Conservation (phyloP, 176 grass and related monocot genomes). For the Hordeum marinum region DNA sequence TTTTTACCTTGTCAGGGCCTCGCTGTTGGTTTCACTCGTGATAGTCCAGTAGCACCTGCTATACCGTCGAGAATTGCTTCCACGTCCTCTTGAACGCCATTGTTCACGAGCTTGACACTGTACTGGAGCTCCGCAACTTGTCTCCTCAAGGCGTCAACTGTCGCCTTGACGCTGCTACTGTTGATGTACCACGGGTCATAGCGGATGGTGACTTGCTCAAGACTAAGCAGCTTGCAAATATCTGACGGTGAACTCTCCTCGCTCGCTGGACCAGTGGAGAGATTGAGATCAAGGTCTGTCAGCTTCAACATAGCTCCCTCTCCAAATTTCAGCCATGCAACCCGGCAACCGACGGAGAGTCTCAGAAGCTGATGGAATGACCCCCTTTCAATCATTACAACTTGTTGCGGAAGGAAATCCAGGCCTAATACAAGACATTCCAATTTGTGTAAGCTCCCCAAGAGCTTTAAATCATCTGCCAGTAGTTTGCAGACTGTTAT, state of each 20-base stretch:
- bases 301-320: background rate
- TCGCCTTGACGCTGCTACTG: background rate
- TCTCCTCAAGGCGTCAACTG: background rate
- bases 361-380: background rate
- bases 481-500: background rate
- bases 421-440: background rate
- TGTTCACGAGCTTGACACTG: background rate
- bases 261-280: background rate
- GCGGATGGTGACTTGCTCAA: background rate
- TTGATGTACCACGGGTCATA: background rate
- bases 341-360: background rate
- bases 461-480: background rate
- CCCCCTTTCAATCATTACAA: background rate
- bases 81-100: background rate
- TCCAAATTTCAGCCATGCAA: background rate
- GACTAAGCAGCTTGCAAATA: background rate
- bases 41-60: too few species aligned
- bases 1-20: too few species aligned
- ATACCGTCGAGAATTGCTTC: too few species aligned
- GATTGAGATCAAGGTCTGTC: background rate
- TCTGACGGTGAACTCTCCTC: background rate
- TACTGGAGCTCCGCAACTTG: background rate
- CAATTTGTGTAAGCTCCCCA: background rate
- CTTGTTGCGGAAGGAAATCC: background rate
- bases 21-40: too few species aligned